Evolutionary conservation across 2,329 filamentous ascomycete species (phyloP), one percentile per base, ranked within the genome.

Genomic region (Colletotrichum euphorbiae): DNA sequence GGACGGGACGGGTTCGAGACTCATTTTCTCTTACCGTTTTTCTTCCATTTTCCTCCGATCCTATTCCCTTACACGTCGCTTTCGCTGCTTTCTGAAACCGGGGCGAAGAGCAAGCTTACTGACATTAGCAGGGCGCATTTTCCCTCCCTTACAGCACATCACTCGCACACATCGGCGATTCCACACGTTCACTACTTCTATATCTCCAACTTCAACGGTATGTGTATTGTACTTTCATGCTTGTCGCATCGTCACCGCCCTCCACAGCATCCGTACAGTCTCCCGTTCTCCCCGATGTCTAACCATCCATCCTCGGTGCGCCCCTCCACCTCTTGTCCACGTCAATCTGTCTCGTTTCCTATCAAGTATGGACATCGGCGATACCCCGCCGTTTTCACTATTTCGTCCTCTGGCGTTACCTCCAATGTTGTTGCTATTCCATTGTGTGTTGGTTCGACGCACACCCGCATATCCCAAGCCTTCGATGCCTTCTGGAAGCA

Each of bases 401-500:
- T 54, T 33, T 52, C 24, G 45, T 21, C 54, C 65, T 55, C 40
- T 55, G 61, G 50, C 61, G 61, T 43, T 64, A 43, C 61, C 45
- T 59, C 13, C 28, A 31, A 17, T 52, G 33, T 42, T 4, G 21
- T 33, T 52, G 42, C 42, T 6, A 46, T 31, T 45, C 28, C 36
- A 33, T 33, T 55, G 40, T 60, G 28, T 46, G 28, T 42, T 45
- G 21, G 28, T 6, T 36, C 15, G 52, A 43, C 12, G 54, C 46
- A 59, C 46, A 42, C 54, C 48, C 40, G 40, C 46, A 59, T 24
- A 17, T 65, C 45, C 57, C 54, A 54, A 68, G 45, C 17, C 52
- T 64, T 68, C 40, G 43, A 68, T 64, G 54, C 52, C 60, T 68
- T 65, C 65, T 64, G 52, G 60, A 64, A 64, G 52, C 65, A 68